Evolutionary conservation across 306 rosid genomes (phyloP).

Genomic region (Vachellia collinsii): DNA sequence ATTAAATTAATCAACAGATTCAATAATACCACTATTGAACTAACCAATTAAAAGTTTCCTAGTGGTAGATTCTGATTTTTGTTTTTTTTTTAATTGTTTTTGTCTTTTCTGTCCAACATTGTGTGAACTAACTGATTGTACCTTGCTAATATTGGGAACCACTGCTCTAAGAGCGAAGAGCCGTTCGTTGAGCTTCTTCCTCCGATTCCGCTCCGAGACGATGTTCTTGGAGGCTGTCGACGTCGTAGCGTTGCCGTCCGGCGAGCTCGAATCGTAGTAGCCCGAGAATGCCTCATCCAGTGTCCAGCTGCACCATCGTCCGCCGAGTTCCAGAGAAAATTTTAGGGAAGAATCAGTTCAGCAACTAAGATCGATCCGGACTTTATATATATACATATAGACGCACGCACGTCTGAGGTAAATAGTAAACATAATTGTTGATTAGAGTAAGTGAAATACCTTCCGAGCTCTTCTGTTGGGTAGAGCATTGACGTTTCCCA

Average conservation of each 20-base stretch:
- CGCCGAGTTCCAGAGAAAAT: background rate
- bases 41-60: background rate
- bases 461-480: constrained; percentile 59
- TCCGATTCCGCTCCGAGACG: constrained; percentile 76
- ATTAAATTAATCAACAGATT: background rate
- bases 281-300: constrained; percentile 64
- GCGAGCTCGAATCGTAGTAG: constrained; percentile 79
- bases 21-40: background rate
- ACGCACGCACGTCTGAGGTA: background rate
- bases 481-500: constrained; percentile 61
- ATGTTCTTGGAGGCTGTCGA: constrained; percentile 75
- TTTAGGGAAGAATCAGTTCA: background rate
- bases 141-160: constrained; percentile 91
- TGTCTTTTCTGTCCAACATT: background rate
- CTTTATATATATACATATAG: too few species aligned
- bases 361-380: background rate
- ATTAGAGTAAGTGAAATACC: constrained; percentile 40
- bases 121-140: background rate
- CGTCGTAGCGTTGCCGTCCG: constrained; percentile 67
- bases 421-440: background rate
- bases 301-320: constrained; percentile 53
- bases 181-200: constrained; percentile 82
- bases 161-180: constrained; percentile 80
- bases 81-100: background rate
- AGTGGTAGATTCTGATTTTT: background rate